phyloP scores from a whole-genome alignment of 2,329 filamentous ascomycete genomes.

The Teratosphaeria pseudoeucalypti region DNA sequence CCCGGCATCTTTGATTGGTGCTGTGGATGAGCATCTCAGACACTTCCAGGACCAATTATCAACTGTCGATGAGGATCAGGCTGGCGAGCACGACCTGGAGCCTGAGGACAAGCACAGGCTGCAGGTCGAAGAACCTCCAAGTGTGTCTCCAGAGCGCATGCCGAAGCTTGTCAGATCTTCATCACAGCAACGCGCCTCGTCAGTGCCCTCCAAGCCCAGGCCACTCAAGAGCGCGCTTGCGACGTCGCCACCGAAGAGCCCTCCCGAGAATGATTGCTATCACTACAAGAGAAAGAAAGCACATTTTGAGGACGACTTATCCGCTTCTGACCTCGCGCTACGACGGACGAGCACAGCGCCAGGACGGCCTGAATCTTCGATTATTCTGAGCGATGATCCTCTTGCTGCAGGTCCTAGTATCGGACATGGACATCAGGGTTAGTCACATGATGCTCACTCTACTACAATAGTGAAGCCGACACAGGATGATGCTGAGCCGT shows the following conservation, averaged over 20 bases:
- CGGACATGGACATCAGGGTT: not conserved
- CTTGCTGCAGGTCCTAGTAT: not conserved
- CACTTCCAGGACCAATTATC: not conserved
- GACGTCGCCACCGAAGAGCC: not conserved
- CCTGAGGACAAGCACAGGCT: not conserved
- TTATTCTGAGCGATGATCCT: not conserved
- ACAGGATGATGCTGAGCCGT: not conserved
- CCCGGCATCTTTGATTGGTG: not conserved
- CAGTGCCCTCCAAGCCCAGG: not conserved
- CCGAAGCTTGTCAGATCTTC: not conserved
- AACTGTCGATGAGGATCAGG: not conserved
- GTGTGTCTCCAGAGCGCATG: not conserved
- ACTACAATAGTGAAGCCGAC: not conserved
- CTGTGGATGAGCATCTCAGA: constrained; percentile 3
- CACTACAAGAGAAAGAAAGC: constrained; percentile 6
- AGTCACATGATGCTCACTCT: not conserved
- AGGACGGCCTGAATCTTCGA: not conserved
- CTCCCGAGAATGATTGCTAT: not conserved
- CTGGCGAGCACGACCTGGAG: not conserved
- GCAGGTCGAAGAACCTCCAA: not conserved
- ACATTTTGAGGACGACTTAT: constrained; percentile 8
- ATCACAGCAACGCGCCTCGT: constrained; percentile 5
- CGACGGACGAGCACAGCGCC: constrained; percentile 5
- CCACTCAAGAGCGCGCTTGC: constrained; percentile 7
- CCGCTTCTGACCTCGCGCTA: not conserved